Percentiles rank a stretch among this genome's conserved stretches.
These are phyloP conservation scores for Globisporangium rhizosaccharum DNA, from an alignment of 352 stramenopile genomes.

Conservation along the genomic window DNA sequence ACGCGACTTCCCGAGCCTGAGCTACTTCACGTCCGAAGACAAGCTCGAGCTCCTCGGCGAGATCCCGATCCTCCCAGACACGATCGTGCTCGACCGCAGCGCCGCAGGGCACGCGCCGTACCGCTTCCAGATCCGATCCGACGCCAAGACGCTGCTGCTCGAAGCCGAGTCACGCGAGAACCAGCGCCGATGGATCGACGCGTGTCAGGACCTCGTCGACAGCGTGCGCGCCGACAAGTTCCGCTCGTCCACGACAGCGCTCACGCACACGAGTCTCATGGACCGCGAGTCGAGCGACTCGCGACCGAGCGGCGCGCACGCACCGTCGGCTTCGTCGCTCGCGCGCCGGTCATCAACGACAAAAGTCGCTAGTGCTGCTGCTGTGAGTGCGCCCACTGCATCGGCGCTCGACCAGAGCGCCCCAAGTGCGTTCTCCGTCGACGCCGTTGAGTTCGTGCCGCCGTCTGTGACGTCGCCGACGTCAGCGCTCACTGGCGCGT, in stretches of 20 bases:
- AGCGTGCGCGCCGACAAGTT: conserved; percentile 61
- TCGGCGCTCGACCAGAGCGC: neutral
- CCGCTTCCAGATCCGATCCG: conserved; percentile 63
- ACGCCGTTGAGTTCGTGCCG: conserved; percentile 1
- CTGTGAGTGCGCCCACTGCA: neutral
- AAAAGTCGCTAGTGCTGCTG: conserved; percentile 11
- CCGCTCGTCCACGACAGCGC: conserved; percentile 24
- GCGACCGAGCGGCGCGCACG: neutral
- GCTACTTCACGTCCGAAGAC: conserved; percentile 81
- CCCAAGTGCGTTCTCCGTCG: conserved; percentile 1
- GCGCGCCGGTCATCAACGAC: conserved; percentile 17
- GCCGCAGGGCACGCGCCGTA: conserved; percentile 46
- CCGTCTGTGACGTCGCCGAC: neutral
- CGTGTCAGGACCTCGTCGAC: conserved; percentile 63
- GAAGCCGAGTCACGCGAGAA: conserved; percentile 62
- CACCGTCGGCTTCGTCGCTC: neutral
- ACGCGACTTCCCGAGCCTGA: conserved; percentile 63
- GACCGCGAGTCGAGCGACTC: conserved; percentile 15
- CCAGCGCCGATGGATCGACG: conserved; percentile 65
- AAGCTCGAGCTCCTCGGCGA: conserved; percentile 74
- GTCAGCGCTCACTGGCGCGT: conserved; percentile 5
- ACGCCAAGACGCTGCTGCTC: conserved; percentile 48
- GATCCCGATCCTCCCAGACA: conserved; percentile 65
- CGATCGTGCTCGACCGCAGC: conserved; percentile 68
- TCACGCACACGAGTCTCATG: conserved; percentile 16